Evolutionary conservation across 2,329 filamentous ascomycete genomes (phyloP).

Genomic region (Apiospora rasikravindrae): DNA sequence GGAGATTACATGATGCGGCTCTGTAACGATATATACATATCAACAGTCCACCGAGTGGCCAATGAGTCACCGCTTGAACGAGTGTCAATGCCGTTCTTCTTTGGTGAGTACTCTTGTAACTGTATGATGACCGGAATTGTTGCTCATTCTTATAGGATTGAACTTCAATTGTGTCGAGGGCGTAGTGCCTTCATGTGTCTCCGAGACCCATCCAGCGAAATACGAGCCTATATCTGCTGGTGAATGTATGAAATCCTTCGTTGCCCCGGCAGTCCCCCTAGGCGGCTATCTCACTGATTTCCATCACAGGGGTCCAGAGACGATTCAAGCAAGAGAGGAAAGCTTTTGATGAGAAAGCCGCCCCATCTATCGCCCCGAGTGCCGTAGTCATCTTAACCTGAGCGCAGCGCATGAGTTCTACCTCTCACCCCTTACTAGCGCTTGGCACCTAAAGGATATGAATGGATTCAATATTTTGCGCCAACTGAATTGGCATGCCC

Average conservation of each 20-base stretch:
- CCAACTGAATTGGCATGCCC: background rate
- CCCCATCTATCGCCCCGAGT: constrained; percentile 32
- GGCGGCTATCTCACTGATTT: constrained; percentile 18
- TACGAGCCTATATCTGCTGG: constrained; percentile 59
- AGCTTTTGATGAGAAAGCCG: constrained; percentile 33
- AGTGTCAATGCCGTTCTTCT: constrained; percentile 63
- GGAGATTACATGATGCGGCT: constrained; percentile 58
- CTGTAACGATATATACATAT: constrained; percentile 55
- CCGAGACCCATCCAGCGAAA: constrained; percentile 50
- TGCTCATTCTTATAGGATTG: constrained; percentile 40
- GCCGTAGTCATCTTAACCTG: constrained; percentile 30
- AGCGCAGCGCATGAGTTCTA: background rate
- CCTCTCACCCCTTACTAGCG: background rate
- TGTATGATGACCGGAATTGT: background rate
- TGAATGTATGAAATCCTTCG: constrained; percentile 40
- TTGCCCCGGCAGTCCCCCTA: background rate
- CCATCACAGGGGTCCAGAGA: constrained; percentile 37
- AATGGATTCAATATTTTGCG: background rate
- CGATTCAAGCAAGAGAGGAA: constrained; percentile 40
- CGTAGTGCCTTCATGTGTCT: constrained; percentile 53
- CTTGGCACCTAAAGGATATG: background rate
- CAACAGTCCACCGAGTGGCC: constrained; percentile 56
- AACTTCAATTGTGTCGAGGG: constrained; percentile 57
- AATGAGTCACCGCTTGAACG: constrained; percentile 47
- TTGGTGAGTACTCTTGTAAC: constrained; percentile 41